Evolutionary conservation across 306 rosid species (phyloP).

Genomic region (Cyamopsis tetragonoloba): DNA sequence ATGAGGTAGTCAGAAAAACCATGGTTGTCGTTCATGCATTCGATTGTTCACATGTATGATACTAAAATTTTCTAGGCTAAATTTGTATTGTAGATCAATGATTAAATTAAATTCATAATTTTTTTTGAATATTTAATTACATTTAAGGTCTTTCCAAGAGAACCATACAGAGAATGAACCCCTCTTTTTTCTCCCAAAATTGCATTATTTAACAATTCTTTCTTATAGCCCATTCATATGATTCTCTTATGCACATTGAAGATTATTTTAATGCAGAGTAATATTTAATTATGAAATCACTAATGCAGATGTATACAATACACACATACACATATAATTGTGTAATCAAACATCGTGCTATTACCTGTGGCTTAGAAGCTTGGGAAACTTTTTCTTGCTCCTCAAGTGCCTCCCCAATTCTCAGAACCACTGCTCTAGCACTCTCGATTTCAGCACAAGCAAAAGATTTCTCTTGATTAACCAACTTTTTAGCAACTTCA

Average conservation of each 20-base stretch:
- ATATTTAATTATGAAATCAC: slow-evolving; percentile 1
- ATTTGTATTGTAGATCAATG: neutral
- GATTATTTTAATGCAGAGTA: neutral
- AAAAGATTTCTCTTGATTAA: slow-evolving; percentile 91
- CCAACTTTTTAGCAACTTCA: slow-evolving; percentile 96
- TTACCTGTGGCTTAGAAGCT: slow-evolving; percentile 74
- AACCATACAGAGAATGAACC: slow-evolving; percentile 16
- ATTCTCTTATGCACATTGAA: neutral
- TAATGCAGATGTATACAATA: neutral
- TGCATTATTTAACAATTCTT: neutral
- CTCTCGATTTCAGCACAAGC: slow-evolving; percentile 98
- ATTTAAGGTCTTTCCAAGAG: neutral
- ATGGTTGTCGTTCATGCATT: neutral
- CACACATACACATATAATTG: neutral
- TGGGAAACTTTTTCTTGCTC: slow-evolving; percentile 60
- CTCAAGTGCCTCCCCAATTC: slow-evolving; percentile 94
- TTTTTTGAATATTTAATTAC: neutral
- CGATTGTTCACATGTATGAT: neutral
- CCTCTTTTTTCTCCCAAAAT: neutral
- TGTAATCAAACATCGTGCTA: slow-evolving; percentile 17
- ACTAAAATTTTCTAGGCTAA: neutral
- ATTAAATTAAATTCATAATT: neutral
- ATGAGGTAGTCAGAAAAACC: neutral
- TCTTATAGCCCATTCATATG: neutral
- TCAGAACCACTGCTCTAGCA: slow-evolving; percentile 83